phyloP scores from a whole-genome alignment of 371 early-diverging fungal genomes.

The Thermomucor indicae-seudaticae region DNA sequence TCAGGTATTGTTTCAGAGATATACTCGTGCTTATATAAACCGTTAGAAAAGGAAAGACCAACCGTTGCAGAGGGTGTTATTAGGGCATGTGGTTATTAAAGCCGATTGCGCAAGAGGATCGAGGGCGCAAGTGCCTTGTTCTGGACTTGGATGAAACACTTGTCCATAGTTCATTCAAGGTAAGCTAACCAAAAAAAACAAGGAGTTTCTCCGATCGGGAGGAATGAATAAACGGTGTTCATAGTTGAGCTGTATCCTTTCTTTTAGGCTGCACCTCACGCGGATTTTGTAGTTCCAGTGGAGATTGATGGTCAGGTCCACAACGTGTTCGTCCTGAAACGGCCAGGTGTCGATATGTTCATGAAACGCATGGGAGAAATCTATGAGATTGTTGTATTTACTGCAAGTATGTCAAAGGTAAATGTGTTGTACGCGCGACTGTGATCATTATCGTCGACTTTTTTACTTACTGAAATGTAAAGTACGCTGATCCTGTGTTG shows the following conservation, averaged over 20 bases:
- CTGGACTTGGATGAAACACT: conserved; percentile 67
- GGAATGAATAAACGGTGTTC: not conserved
- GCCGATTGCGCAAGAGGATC: conserved; percentile 35
- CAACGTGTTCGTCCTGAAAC: conserved; percentile 92
- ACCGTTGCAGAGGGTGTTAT: too few species aligned
- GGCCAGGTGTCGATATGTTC: conserved; percentile 94
- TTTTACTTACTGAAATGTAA: conserved; percentile 15
- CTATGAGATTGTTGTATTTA: conserved; percentile 95
- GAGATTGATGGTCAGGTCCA: conserved; percentile 90
- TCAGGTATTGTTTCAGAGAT: too few species aligned
- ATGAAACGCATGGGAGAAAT: conserved; percentile 80
- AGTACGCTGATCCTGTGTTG: conserved; percentile 97
- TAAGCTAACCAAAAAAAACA: conserved; percentile 8
- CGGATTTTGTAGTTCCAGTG: conserved; percentile 88
- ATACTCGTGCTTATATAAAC: too few species aligned
- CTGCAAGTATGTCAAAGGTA: conserved; percentile 93
- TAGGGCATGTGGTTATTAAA: conserved; percentile 32
- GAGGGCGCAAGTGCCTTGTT: conserved; percentile 50
- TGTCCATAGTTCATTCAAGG: conserved; percentile 62
- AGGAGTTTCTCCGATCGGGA: not conserved
- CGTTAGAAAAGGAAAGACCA: too few species aligned
- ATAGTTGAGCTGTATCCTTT: conserved; percentile 3
- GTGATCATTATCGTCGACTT: not conserved
- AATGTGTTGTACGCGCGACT: not conserved
- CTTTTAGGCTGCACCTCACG: conserved; percentile 62